A percentile compares a stretch with the other conserved stretches of the same genome.
Evolutionary conservation across 208 protist species (phyloP).

Genomic region (Lotmaria passim): DNA sequence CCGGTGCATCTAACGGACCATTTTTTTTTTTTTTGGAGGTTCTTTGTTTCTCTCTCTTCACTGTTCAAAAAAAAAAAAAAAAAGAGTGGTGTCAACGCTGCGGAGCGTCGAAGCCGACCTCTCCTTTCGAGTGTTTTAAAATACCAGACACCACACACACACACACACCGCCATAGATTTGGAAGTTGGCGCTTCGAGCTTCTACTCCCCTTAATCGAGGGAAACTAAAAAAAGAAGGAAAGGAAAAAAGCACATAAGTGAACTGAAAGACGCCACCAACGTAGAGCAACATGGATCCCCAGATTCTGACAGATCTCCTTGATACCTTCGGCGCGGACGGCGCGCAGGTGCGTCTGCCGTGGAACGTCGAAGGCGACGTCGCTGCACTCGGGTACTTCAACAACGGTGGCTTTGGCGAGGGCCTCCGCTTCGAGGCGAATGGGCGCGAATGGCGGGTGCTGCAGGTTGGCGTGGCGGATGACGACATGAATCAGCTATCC

Average conservation of each 20-base stretch:
- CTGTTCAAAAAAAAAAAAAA: no score
- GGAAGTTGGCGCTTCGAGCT: no score
- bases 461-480: slow-evolving; percentile 26
- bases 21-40: slow-evolving; percentile 3
- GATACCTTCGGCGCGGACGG: slow-evolving; percentile 23
- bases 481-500: slow-evolving; percentile 26
- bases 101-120: no score
- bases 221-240: neutral
- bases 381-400: neutral
- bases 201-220: no score
- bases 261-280: slow-evolving; percentile 13
- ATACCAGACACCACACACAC: no score
- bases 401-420: slow-evolving; percentile 14
- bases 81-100: no score
- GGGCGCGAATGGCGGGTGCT: slow-evolving; percentile 36
- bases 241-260: neutral
- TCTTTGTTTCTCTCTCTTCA: slow-evolving; percentile 12
- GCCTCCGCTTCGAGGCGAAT: slow-evolving; percentile 32
- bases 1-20: no score
- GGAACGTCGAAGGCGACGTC: slow-evolving; percentile 16
- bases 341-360: slow-evolving; percentile 10
- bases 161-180: no score
- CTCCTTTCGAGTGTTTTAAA: no score
- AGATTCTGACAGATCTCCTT: slow-evolving; percentile 24
- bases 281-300: slow-evolving; percentile 38